phyloP scores from a whole-genome alignment of 2,329 filamentous ascomycete species.

The Moelleriella libera region DNA sequence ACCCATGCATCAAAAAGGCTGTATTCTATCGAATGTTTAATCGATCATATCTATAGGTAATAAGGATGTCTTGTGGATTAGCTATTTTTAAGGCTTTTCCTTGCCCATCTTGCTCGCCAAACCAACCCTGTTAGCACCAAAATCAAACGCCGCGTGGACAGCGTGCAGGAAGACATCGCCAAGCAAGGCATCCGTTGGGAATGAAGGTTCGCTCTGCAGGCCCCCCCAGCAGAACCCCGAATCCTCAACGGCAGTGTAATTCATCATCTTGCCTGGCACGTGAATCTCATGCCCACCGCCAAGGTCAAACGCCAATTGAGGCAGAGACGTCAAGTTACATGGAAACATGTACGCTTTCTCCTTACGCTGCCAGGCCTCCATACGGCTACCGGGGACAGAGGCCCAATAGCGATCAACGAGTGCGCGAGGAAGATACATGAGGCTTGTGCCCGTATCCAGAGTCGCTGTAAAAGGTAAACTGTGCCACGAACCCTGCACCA shows the following conservation, averaged over 20 bases:
- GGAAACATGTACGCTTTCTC: constrained; percentile 42
- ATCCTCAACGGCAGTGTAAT: constrained; percentile 35
- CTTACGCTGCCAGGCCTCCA: constrained; percentile 30
- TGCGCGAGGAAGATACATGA: constrained; percentile 44
- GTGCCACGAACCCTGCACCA: constrained; percentile 35
- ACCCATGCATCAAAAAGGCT: no score
- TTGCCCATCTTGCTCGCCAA: constrained; percentile 25
- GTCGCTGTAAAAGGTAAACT: constrained; percentile 37
- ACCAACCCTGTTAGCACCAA: constrained; percentile 23
- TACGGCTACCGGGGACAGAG: constrained; percentile 29
- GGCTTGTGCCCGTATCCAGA: constrained; percentile 54
- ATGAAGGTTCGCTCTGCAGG: constrained; percentile 40
- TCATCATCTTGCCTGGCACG: constrained; percentile 39
- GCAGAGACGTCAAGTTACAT: constrained; percentile 39
- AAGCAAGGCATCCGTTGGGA: constrained; percentile 25
- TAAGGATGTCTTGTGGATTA: background rate
- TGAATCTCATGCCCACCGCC: constrained; percentile 32
- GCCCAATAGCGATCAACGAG: constrained; percentile 47
- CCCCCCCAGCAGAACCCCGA: constrained; percentile 57
- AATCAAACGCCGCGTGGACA: constrained; percentile 59
- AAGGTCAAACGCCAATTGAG: constrained; percentile 40
- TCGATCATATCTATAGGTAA: background rate
- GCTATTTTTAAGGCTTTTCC: constrained; percentile 11
- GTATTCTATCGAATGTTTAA: no score
- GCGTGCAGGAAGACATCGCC: constrained; percentile 72